Percentiles rank a stretch among this genome's conserved stretches.
Evolutionary conservation across 2,329 filamentous ascomycete genomes (phyloP).

Genomic region (Clathrospora elynae): DNA sequence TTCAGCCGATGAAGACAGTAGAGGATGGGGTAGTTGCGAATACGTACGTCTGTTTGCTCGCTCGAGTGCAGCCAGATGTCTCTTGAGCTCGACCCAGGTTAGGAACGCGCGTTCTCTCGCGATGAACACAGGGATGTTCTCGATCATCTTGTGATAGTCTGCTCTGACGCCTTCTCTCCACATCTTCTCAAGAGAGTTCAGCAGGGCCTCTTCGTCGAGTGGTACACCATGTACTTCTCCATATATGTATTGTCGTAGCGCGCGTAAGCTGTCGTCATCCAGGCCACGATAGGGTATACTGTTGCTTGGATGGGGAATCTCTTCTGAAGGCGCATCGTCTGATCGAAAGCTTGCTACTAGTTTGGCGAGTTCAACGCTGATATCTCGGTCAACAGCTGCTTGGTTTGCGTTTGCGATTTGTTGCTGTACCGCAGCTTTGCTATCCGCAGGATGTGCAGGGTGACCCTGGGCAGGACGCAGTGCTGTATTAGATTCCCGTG

Average conservation of each 20-base stretch:
- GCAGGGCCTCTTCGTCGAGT: constrained; percentile 38
- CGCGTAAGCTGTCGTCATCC: constrained; percentile 37
- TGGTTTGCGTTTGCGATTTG: constrained; percentile 29
- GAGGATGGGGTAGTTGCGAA: constrained; percentile 2
- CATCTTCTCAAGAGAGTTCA: constrained; percentile 36
- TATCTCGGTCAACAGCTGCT: constrained; percentile 31
- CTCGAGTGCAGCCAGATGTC: constrained; percentile 43
- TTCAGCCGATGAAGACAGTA: constrained; percentile 11
- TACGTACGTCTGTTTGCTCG: constrained; percentile 41
- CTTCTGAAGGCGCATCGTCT: constrained; percentile 26
- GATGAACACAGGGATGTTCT: constrained; percentile 38
- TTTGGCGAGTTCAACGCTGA: constrained; percentile 35
- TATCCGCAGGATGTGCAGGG: constrained; percentile 19
- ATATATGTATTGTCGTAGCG: constrained; percentile 42
- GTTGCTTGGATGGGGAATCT: constrained; percentile 25
- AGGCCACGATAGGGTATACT: constrained; percentile 35
- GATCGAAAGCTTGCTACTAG: constrained; percentile 37
- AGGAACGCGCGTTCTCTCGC: constrained; percentile 42
- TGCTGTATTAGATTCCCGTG: constrained; percentile 22
- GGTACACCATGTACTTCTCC: constrained; percentile 28
- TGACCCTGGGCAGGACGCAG: constrained; percentile 9
- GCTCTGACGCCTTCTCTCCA: constrained; percentile 41
- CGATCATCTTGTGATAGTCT: constrained; percentile 32
- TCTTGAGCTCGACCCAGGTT: constrained; percentile 44
- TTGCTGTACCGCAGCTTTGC: constrained; percentile 25